Conservation (phyloP, 176 grass and related monocot genomes). For the Zoysia pacifica region DNA sequence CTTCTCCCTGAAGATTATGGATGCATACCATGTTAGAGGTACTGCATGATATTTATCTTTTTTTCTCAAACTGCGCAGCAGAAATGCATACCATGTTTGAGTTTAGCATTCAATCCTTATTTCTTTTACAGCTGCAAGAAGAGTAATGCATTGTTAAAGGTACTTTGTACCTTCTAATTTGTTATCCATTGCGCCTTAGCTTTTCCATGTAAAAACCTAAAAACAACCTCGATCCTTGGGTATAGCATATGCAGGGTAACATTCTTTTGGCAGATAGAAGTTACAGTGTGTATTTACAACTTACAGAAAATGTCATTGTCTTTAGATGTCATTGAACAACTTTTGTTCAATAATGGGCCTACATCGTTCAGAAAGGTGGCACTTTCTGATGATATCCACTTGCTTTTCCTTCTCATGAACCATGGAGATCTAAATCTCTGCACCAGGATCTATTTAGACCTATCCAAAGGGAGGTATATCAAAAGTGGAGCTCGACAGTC, state of each 20-base stretch:
- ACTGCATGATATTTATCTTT: neutral
- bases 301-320: constrained; percentile 33
- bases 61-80: no score
- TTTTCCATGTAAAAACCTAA: neutral
- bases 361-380: constrained; percentile 43
- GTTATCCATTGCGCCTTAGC: neutral
- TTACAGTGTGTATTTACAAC: constrained; percentile 29
- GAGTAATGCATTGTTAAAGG: constrained; percentile 30
- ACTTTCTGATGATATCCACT: constrained; percentile 48
- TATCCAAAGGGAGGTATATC: constrained; percentile 40
- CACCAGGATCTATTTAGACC: constrained; percentile 49
- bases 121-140: constrained; percentile 22
- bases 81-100: neutral
- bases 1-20: neutral
- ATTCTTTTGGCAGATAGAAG: constrained; percentile 31
- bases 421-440: constrained; percentile 44
- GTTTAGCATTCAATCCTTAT: constrained; percentile 32
- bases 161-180: constrained; percentile 20
- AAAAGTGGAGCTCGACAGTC: constrained; percentile 44
- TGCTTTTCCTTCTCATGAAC: constrained; percentile 37
- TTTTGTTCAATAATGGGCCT: constrained; percentile 32
- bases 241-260: constrained; percentile 24
- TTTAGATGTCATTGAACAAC: constrained; percentile 30
- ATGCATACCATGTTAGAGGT: neutral
- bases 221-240: constrained; percentile 14